Conservation (phyloP, 768 basidiomycete genomes). For the Hericium rajendrae region DNA sequence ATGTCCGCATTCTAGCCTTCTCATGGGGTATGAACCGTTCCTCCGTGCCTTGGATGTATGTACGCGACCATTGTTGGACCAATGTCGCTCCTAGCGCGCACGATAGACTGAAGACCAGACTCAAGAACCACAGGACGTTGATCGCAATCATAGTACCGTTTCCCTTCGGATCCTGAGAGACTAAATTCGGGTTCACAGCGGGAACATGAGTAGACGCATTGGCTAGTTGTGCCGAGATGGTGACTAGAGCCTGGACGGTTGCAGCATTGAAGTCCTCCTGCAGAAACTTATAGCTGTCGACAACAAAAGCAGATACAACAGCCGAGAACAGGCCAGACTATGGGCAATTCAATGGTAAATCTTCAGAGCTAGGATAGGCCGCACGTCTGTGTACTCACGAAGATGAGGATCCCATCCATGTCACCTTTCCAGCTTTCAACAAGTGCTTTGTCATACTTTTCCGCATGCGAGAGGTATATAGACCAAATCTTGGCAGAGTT, state of each 20-base stretch:
- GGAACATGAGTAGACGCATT: neutral
- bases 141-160: neutral
- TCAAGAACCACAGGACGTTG: conserved; percentile 9
- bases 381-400: neutral
- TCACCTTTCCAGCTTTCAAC: conserved; percentile 5
- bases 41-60: conserved; percentile 3
- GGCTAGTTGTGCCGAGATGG: neutral
- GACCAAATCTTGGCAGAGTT: conserved; percentile 1
- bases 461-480: conserved; percentile 2
- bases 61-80: conserved; percentile 8
- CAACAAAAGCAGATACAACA: conserved; percentile 2
- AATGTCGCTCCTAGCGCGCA: conserved; percentile 10
- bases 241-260: neutral
- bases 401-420: neutral
- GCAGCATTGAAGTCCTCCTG: neutral
- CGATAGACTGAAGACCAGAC: conserved; percentile 3
- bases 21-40: conserved; percentile 1
- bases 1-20: conserved; percentile 3
- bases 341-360: neutral
- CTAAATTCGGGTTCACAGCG: neutral
- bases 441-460: conserved; percentile 4
- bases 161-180: neutral
- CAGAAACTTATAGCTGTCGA: conserved; percentile 2
- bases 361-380: neutral
- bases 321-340: conserved; percentile 8